Evolutionary conservation across 805 yeast genomes (phyloP).

Genomic region (Candida odintsovae): DNA sequence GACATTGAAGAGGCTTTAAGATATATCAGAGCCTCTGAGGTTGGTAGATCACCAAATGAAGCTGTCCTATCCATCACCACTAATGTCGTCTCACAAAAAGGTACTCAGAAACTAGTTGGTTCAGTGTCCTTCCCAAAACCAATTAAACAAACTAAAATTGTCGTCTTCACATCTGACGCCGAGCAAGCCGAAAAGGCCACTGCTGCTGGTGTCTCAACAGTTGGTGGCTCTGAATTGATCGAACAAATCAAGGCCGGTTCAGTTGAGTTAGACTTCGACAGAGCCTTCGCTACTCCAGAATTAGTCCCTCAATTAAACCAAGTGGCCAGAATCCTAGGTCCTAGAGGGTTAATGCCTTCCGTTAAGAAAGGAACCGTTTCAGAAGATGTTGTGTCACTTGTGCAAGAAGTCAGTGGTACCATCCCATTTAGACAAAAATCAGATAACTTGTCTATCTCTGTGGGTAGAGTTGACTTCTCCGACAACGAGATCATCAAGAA

Average conservation of each 20-base stretch:
- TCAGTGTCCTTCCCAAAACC: conserved; percentile 68
- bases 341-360: conserved; percentile 83
- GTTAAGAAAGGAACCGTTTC: conserved; percentile 83
- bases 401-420: conserved; percentile 56
- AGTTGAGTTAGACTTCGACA: conserved; percentile 54
- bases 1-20: conserved; percentile 67
- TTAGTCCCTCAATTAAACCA: conserved; percentile 55
- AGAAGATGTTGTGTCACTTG: conserved; percentile 49
- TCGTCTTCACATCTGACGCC: conserved; percentile 60
- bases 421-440: conserved; percentile 74
- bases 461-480: conserved; percentile 72
- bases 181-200: conserved; percentile 48
- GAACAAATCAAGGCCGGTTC: conserved; percentile 47
- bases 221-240: conserved; percentile 71
- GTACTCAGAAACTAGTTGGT: conserved; percentile 72
- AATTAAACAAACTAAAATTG: conserved; percentile 54
- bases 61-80: conserved; percentile 67
- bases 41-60: conserved; percentile 70
- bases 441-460: conserved; percentile 53
- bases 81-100: conserved; percentile 63
- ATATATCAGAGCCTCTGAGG: conserved; percentile 83
- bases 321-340: conserved; percentile 81
- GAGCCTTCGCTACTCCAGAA: conserved; percentile 82
- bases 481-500: conserved; percentile 74
- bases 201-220: conserved; percentile 52